Evolutionary conservation across 768 basidiomycete genomes (phyloP), one percentile per base, ranked within the genome.

Genomic region (Paxillus involutus): DNA sequence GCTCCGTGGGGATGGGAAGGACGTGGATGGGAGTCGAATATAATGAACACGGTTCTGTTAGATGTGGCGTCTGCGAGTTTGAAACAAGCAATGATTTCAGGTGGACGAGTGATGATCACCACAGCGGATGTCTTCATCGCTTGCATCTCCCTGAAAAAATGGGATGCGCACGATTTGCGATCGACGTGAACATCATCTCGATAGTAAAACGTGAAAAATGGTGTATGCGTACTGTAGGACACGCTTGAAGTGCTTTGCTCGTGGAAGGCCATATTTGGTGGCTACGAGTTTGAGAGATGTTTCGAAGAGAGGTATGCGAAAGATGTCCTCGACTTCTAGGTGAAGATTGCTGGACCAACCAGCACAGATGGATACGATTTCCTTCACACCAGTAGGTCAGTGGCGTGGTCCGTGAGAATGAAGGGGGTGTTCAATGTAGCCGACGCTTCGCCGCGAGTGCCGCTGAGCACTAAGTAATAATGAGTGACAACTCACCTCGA

Each of bases 11-110:
- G 81, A 58, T 86, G 79, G 17, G 73, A 75, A 0, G 81, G 77
- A 11, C 87, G 77, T 6, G 83, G 77, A 62, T 88, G 86, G 3
- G 86, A 85, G 68, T 88, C 86, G 54, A 88, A 88, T 41, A 88
- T 69, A 43, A 81, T 74, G 58, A 82, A 87, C 14, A 82, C 64
- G 3, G 63, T 55, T 19, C 48, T 26, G 21, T 69, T 64, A n/a
- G 49, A 37, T 2, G 46, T 32, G 6, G 49, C 35, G 16, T 48
- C 60, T 33, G 57, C 49, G 37, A 75, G 59, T 54, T 71, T 74
- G 55, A 85, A 62, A 61, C 83, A 80, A 16, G 79, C 75, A 12
- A 88, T 66, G 49, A 88, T 87, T 62, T 88, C 88, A 0, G 88
- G 86, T 35, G 87, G 85, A 19, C 85, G 83, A 0, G 87, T 89